phyloP scores from a whole-genome alignment of 768 basidiomycete genomes.

The Podaxis sp. region DNA sequence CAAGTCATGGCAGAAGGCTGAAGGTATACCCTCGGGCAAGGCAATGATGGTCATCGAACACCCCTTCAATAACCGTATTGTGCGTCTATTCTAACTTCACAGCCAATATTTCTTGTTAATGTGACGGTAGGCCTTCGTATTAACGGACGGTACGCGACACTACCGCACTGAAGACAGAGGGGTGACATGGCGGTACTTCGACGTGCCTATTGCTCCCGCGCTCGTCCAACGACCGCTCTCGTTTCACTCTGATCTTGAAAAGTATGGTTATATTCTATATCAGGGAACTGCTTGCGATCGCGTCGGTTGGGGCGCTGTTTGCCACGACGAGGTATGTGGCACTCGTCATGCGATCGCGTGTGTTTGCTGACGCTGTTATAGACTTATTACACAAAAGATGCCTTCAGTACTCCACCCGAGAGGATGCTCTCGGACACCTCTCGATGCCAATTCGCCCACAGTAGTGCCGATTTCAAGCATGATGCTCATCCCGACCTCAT shows the following conservation, averaged over 20 bases:
- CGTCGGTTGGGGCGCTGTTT: conserved; percentile 52
- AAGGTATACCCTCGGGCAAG: conserved; percentile 53
- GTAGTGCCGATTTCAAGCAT: conserved; percentile 79
- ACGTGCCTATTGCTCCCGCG: conserved; percentile 61
- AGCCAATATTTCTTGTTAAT: background rate
- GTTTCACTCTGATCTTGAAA: conserved; percentile 79
- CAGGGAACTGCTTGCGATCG: conserved; percentile 69
- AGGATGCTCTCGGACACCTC: conserved; percentile 70
- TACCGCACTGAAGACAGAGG: conserved; percentile 90
- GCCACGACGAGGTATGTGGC: conserved; percentile 69
- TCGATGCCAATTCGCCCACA: conserved; percentile 88
- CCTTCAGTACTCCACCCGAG: conserved; percentile 62
- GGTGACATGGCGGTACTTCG: conserved; percentile 82
- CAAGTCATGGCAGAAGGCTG: conserved; percentile 55
- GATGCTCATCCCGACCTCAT: conserved; percentile 73
- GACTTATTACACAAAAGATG: conserved; percentile 89
- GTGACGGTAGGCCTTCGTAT: conserved; percentile 72
- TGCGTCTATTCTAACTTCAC: conserved; percentile 31
- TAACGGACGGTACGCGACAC: conserved; percentile 74
- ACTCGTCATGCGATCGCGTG: conserved; percentile 4
- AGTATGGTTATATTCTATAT: conserved; percentile 75
- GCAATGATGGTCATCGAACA: conserved; percentile 80
- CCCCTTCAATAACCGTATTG: conserved; percentile 79
- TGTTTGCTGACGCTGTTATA: conserved; percentile 30
- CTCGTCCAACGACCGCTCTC: conserved; percentile 66